These are phyloP conservation scores for Begonia peltatifolia DNA, from an alignment of 306 rosid genomes.

Conservation along the genomic window DNA sequence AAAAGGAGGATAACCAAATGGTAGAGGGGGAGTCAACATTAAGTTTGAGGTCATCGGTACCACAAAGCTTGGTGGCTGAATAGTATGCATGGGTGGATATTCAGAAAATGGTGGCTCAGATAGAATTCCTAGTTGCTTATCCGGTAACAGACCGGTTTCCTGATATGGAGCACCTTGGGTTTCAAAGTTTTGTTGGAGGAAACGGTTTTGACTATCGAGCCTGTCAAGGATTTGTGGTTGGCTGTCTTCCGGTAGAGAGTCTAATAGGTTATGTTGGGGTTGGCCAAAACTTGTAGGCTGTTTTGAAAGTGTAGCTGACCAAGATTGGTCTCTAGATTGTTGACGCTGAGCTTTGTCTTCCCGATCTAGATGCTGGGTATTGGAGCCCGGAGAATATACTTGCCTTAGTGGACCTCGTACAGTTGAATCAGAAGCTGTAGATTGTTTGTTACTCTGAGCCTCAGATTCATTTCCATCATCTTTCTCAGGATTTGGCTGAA, in stretches of 20 bases:
- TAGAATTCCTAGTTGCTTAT: conserved; percentile 55
- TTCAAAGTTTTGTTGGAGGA: conserved; percentile 35
- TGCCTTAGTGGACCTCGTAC: conserved; percentile 59
- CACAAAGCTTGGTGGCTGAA: conserved; percentile 39
- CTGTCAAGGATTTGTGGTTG: conserved; percentile 70
- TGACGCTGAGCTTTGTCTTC: conserved; percentile 71
- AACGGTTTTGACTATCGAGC: conserved; percentile 27
- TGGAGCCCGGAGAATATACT: conserved; percentile 65
- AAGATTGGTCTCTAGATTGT: conserved; percentile 59
- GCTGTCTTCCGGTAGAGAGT: conserved; percentile 31
- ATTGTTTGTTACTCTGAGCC: conserved; percentile 61
- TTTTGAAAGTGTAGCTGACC: conserved; percentile 44
- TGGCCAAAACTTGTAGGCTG: conserved; percentile 56
- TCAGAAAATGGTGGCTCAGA: conserved; percentile 44
- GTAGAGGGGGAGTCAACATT: conserved; percentile 52
- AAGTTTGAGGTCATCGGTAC: conserved; percentile 49
- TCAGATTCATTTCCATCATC: conserved; percentile 84
- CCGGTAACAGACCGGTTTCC: conserved; percentile 49
- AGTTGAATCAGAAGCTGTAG: conserved; percentile 61
- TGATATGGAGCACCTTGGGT: conserved; percentile 28
- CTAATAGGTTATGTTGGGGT: conserved; percentile 39
- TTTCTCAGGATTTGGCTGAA: conserved; percentile 58
- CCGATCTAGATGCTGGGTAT: conserved; percentile 60
- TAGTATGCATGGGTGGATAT: conserved; percentile 56
- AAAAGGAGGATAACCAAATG: conserved; percentile 57